Evolutionary conservation across 2,329 filamentous ascomycete genomes (phyloP).

Genomic region (Dothideomycetes sp.): DNA sequence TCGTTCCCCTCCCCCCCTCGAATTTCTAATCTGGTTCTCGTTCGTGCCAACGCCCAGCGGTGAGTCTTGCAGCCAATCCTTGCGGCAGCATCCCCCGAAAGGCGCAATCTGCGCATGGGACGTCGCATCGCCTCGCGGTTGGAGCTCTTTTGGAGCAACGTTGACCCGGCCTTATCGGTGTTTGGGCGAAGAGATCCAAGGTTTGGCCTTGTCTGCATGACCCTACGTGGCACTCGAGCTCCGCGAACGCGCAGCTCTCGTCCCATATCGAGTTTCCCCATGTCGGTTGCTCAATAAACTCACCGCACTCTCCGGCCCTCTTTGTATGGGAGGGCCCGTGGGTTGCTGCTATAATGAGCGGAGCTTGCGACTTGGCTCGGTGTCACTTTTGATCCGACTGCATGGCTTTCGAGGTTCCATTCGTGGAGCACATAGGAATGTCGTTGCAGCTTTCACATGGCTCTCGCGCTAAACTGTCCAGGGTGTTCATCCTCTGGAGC

Average conservation of each 20-base stretch:
- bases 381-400: slow-evolving; percentile 11
- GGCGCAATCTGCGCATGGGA: slow-evolving; percentile 9
- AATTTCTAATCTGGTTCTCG: slow-evolving; percentile 9
- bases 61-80: slow-evolving; percentile 9
- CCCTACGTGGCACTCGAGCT: slow-evolving; percentile 4
- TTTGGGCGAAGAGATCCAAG: neutral
- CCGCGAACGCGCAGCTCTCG: too few relatives aligned
- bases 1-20: slow-evolving; percentile 1
- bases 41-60: slow-evolving; percentile 8
- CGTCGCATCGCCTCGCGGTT: slow-evolving; percentile 8
- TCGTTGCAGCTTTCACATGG: slow-evolving; percentile 14
- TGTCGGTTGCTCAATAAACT: neutral
- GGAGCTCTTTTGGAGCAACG: slow-evolving; percentile 2
- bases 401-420: slow-evolving; percentile 10
- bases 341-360: slow-evolving; percentile 14
- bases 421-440: slow-evolving; percentile 11
- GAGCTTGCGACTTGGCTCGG: slow-evolving; percentile 11
- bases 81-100: slow-evolving; percentile 7
- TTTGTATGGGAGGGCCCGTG: slow-evolving; percentile 4
- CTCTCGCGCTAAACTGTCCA: slow-evolving; percentile 10
- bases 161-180: slow-evolving; percentile 1
- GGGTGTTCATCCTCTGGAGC: slow-evolving; percentile 14
- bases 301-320: slow-evolving; percentile 10
- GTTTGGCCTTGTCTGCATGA: slow-evolving; percentile 10
- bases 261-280: neutral